These are phyloP conservation scores for Strobilomyces dryophilus DNA, from an alignment of 768 basidiomycete species.

Conservation along the genomic window DNA sequence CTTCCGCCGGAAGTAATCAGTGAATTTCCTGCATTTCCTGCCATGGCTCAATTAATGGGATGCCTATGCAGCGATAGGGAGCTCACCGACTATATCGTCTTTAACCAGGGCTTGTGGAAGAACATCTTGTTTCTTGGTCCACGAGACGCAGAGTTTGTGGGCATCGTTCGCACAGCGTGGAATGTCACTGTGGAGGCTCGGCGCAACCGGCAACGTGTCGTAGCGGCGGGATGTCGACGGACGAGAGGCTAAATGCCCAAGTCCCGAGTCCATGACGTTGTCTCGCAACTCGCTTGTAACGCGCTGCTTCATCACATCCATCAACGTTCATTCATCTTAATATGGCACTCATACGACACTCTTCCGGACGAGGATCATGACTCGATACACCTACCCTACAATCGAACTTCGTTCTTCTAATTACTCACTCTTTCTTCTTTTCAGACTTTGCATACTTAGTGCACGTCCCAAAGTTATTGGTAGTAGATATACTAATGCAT, in stretches of 20 bases:
- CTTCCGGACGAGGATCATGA: slow-evolving; percentile 30
- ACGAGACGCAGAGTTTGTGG: slow-evolving; percentile 40
- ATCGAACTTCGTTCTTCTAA: slow-evolving; percentile 23
- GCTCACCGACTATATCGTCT: slow-evolving; percentile 30
- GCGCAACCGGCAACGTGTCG: slow-evolving; percentile 25
- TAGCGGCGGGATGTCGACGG: slow-evolving; percentile 10
- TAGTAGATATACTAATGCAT: slow-evolving; percentile 16
- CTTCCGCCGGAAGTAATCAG: slow-evolving; percentile 48
- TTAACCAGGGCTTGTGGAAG: slow-evolving; percentile 63
- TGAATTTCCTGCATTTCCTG: slow-evolving; percentile 59
- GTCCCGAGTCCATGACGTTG: slow-evolving; percentile 20
- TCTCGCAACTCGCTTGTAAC: slow-evolving; percentile 6
- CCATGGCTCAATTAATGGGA: slow-evolving; percentile 53
- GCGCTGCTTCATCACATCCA: slow-evolving; percentile 1
- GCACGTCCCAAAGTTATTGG: slow-evolving; percentile 10
- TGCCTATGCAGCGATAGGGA: slow-evolving; percentile 34
- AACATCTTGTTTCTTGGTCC: slow-evolving; percentile 56
- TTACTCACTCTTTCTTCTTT: slow-evolving; percentile 7
- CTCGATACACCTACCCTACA: slow-evolving; percentile 9
- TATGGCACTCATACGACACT: slow-evolving; percentile 28
- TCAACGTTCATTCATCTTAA: slow-evolving; percentile 20
- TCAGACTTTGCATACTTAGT: slow-evolving; percentile 2
- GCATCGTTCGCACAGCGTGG: slow-evolving; percentile 61
- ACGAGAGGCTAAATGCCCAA: slow-evolving; percentile 4
- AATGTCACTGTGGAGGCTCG: slow-evolving; percentile 69